Evolutionary conservation across 805 yeast species (phyloP).

Genomic region (Pichia paraexigua): DNA sequence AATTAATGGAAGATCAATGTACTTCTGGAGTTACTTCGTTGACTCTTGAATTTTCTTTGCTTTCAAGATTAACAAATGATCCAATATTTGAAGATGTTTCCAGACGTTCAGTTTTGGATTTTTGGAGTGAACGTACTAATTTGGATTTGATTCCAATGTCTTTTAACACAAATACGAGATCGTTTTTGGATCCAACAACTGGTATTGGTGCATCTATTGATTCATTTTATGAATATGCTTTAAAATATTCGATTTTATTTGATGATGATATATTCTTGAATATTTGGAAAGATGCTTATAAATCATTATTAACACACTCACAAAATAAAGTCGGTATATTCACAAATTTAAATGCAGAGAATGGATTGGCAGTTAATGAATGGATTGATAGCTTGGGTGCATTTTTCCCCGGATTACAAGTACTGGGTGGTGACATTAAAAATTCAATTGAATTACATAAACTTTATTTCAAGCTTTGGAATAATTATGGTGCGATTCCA

Average conservation of each 20-base stretch:
- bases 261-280: constrained; percentile 44
- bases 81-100: constrained; percentile 57
- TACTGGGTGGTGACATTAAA: constrained; percentile 62
- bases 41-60: constrained; percentile 67
- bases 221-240: constrained; percentile 82
- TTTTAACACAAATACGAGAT: constrained; percentile 34
- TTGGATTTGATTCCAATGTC: constrained; percentile 73
- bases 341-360: constrained; percentile 45
- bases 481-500: constrained; percentile 71
- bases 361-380: constrained; percentile 41
- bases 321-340: constrained; percentile 29
- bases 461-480: constrained; percentile 70
- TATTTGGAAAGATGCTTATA: constrained; percentile 56
- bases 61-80: constrained; percentile 72
- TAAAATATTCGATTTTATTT: constrained; percentile 68
- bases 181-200: constrained; percentile 51
- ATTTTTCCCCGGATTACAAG: constrained; percentile 82
- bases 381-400: constrained; percentile 90
- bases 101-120: constrained; percentile 50
- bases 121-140: constrained; percentile 61
- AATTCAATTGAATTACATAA: constrained; percentile 59
- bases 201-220: constrained; percentile 92
- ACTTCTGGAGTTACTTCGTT: constrained; percentile 85
- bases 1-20: constrained; percentile 58
- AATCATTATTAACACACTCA: constrained; percentile 48